Evolutionary conservation across 805 yeast genomes (phyloP), one percentile per base, ranked within the genome.

Genomic region (Priceomyces haplophilus): DNA sequence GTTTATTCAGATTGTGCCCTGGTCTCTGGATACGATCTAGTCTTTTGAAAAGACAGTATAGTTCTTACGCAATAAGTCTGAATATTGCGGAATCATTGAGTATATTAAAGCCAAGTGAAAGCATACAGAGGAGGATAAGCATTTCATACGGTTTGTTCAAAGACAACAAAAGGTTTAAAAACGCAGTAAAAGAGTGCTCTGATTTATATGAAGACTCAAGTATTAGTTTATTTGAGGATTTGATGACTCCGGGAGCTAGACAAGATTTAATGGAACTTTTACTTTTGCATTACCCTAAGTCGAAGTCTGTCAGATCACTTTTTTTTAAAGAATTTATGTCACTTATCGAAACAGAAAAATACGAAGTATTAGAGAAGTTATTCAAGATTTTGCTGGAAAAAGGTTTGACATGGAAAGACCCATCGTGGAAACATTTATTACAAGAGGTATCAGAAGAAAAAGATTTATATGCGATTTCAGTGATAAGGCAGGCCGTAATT

Each of bases 291-390:
- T 56, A 48, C 34, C 34, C 42, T 38, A 41, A 37, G 11, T 58
- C 62, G 7, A 31, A 42, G 10, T 54, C 61, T 2, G 40, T 60
- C 7, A 40, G 61, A 19, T 45, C 51, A 4, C 35, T 58, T 8
- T 25, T 63, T 4, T 34, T 55, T 12, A 41, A 48, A 17, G 63
- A 59, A 33, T 37, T 61, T 7, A 32, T 34, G 17, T 31, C 27
- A 10, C 21, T 51, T 19, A 39, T 49, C 34, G 17, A 31, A 11
- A 18, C 17, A 15, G 47, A 43, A 5, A 44, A 56, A 7, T 37
- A 25, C 19, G 50, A 44, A 1, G 15, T 44, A 1, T 37, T 51
- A 6, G n/a, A 40, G 4, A 23, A 36, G 7, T 16, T 23, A 7
- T 3, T 36, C 7, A 11, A 3, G n/a, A 15, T 36, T 21, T 23